phyloP scores from a whole-genome alignment of 2,329 filamentous ascomycete genomes.

The Lasiodiplodia gonubiensis region DNA sequence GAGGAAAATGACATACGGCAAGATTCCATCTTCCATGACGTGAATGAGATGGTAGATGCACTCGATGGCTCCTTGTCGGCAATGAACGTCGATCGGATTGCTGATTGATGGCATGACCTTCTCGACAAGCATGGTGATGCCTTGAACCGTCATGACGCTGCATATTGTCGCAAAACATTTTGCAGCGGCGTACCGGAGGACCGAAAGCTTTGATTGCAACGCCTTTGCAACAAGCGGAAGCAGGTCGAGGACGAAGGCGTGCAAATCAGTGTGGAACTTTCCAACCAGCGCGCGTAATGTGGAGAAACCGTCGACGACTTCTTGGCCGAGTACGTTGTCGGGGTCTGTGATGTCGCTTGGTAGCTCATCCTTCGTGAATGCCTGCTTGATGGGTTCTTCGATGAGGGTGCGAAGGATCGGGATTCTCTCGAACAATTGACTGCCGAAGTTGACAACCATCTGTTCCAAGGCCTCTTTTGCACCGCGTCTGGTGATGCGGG shows the following conservation, averaged over 20 bases:
- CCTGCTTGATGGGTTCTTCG: conserved; percentile 76
- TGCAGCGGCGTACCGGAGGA: conserved; percentile 94
- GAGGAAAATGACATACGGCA: conserved; percentile 98
- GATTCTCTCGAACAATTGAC: conserved; percentile 77
- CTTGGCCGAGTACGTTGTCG: conserved; percentile 79
- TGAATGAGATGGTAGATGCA: conserved; percentile 96
- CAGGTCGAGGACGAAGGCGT: conserved; percentile 80
- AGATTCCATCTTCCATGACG: conserved; percentile 94
- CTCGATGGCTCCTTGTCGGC: conserved; percentile 92
- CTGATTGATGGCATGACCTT: conserved; percentile 89
- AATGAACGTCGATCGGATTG: conserved; percentile 85
- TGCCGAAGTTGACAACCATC: conserved; percentile 78
- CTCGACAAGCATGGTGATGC: conserved; percentile 94
- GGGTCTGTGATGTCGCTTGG: conserved; percentile 76
- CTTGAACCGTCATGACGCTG: conserved; percentile 92
- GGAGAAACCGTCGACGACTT: conserved; percentile 92
- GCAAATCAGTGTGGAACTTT: conserved; percentile 77
- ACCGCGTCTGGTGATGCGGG: conserved; percentile 86
- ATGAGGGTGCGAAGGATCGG: conserved; percentile 83
- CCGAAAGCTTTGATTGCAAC: conserved; percentile 83
- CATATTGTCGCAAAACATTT: conserved; percentile 98
- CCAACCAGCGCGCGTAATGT: conserved; percentile 90
- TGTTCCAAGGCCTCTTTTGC: conserved; percentile 95
- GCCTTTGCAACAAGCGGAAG: conserved; percentile 87
- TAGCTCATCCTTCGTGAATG: conserved; percentile 71